Evolutionary conservation across 208 protist species (phyloP), one percentile per base, ranked within the genome.

Genomic region (Strigomonas culicis): DNA sequence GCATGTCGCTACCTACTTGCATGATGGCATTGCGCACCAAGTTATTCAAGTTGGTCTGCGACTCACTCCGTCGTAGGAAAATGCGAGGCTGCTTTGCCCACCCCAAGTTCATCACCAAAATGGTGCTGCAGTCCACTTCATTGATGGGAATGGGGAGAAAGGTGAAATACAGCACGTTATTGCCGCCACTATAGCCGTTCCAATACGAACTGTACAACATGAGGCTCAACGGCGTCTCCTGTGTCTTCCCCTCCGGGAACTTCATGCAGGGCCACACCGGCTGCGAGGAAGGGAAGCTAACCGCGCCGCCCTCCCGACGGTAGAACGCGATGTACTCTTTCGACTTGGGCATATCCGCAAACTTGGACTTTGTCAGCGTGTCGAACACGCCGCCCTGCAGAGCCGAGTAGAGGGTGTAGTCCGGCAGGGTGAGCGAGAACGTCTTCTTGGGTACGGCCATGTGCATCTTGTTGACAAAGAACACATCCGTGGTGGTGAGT

Each of bases 51-150:
- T 74, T 81, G 19, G 77, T 19, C 19, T 17, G 25, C 24, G 28
- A 30, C 7, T 21, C 30, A 17, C 30, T 28, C 7, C 25, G 41
- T 1, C 53, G 58, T 0, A 84, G 25, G 67, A 82, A 88, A 17
- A 88, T 71, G 34, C 63, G 66, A 17, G 81, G 81, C 65, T 80
- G 72, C 31, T 47, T 65, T 0, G 58, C 65, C 72, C 77, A 88
- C 3, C 78, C 78, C 6, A 65, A 44, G 59, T 88, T 88, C 32
- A 84, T 62, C 31, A 66, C 55, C 19, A 87, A 34, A 47, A 51
- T 52, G 21, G 46, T 27, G 4, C 27, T 25, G 11, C 72, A 41
- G 47, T 73, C 49, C 27, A 84, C 53, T 6, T 51, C 8, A 6
- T 30, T 21, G 41, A 87, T 44, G 39, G 77, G 66, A 25, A 70